Conservation (phyloP, 2,329 filamentous ascomycete genomes). For the Beauveria pseudobassiana region DNA sequence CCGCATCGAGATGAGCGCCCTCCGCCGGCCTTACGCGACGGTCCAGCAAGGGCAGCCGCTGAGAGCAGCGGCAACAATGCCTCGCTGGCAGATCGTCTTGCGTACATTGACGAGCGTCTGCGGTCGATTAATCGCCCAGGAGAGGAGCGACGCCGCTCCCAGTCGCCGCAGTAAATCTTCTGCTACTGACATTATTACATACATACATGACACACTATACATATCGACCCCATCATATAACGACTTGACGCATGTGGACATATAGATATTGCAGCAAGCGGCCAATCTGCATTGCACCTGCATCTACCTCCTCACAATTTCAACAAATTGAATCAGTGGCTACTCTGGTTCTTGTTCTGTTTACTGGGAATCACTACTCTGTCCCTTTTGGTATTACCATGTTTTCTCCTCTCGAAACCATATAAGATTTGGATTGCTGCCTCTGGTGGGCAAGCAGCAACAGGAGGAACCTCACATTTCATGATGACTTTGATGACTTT, state of each 20-base stretch:
- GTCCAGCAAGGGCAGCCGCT: constrained; percentile 35
- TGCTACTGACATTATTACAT: not conserved
- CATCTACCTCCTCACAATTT: not conserved
- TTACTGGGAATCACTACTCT: not conserved
- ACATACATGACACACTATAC: not conserved
- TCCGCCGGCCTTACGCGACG: constrained; percentile 49
- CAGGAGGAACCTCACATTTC: not conserved
- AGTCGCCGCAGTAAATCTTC: constrained; percentile 36
- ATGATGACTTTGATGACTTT: constrained; percentile 5
- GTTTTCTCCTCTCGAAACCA: not conserved
- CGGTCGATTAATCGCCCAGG: constrained; percentile 44
- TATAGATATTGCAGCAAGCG: not conserved
- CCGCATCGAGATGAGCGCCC: constrained; percentile 35
- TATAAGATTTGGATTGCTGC: not conserved
- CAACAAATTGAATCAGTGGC: not conserved
- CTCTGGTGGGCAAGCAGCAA: not conserved
- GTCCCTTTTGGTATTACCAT: not conserved
- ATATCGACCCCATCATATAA: not conserved
- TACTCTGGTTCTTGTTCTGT: not conserved
- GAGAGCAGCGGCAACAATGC: constrained; percentile 25
- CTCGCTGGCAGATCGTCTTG: constrained; percentile 42
- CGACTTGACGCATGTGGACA: constrained; percentile 1
- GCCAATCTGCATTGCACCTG: not conserved
- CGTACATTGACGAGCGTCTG: constrained; percentile 52
- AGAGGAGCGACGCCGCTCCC: constrained; percentile 34